These are phyloP conservation scores for Neurospora sp. DNA, from an alignment of 495 filamentous ascomycete species.

Conservation along the genomic window DNA sequence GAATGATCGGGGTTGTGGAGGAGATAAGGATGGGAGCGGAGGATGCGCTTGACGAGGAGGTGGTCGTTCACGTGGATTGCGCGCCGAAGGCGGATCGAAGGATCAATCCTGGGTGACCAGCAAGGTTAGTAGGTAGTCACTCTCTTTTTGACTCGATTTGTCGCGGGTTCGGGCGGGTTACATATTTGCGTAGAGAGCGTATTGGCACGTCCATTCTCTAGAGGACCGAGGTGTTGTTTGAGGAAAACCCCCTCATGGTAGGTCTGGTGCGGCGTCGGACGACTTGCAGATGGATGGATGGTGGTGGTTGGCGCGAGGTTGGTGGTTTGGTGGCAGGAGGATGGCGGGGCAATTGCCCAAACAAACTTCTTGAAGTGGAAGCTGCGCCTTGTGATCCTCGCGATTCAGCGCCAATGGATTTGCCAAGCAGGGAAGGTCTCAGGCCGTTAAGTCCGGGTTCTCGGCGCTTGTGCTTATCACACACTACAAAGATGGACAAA, in stretches of 20 bases:
- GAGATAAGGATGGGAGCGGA: slow-evolving; percentile 53
- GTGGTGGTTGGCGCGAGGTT: neutral
- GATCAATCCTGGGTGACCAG: slow-evolving; percentile 48
- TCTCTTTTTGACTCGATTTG: neutral
- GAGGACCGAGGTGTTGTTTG: neutral
- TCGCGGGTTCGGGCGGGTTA: neutral
- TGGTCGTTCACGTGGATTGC: slow-evolving; percentile 66
- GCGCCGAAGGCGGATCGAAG: slow-evolving; percentile 54
- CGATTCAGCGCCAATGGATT: neutral
- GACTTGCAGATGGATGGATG: neutral
- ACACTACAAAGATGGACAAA: neutral
- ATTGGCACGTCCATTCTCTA: neutral
- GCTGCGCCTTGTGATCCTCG: neutral
- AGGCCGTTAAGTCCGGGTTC: neutral
- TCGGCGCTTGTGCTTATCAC: neutral
- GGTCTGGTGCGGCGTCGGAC: neutral
- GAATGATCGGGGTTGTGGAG: slow-evolving; percentile 64
- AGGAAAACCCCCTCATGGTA: neutral
- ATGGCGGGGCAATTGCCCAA: neutral
- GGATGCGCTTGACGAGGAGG: slow-evolving; percentile 60
- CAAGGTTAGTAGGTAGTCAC: neutral
- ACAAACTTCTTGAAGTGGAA: neutral
- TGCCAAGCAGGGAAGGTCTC: neutral
- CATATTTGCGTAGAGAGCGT: neutral
- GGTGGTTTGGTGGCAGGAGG: neutral